Percentiles rank a stretch among this genome's conserved stretches.
These are phyloP conservation scores for Moelleriella libera DNA, from an alignment of 2,329 filamentous ascomycete species.

Conservation along the genomic window DNA sequence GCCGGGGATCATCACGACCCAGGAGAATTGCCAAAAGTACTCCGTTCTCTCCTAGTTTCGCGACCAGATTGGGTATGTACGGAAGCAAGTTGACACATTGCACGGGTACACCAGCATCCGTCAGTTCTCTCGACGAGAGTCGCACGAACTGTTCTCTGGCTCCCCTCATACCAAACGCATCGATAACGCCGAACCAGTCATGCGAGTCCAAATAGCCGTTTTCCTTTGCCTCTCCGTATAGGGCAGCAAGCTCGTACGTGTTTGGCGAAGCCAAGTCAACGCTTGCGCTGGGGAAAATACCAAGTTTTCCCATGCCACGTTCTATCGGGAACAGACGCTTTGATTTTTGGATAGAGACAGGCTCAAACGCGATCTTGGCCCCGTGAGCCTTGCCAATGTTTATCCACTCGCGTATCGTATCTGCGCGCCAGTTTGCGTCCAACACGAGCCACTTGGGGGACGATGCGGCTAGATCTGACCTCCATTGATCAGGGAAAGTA, in stretches of 20 bases:
- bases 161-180: constrained; percentile 63
- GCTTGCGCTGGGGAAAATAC: constrained; percentile 45
- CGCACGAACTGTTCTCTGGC: constrained; percentile 58
- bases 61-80: constrained; percentile 72
- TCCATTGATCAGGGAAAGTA: constrained; percentile 42
- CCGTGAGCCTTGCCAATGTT: constrained; percentile 39
- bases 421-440: constrained; percentile 72
- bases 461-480: constrained; percentile 37
- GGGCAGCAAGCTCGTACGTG: constrained; percentile 61
- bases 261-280: constrained; percentile 75
- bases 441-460: constrained; percentile 67
- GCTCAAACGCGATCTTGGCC: constrained; percentile 65
- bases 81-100: constrained; percentile 75
- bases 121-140: constrained; percentile 52
- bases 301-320: constrained; percentile 22
- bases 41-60: constrained; percentile 66
- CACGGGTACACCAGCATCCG: constrained; percentile 70
- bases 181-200: constrained; percentile 68
- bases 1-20: constrained; percentile 47
- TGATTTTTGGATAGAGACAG: constrained; percentile 74
- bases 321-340: constrained; percentile 46
- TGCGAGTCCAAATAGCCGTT: constrained; percentile 53
- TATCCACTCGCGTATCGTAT: constrained; percentile 55
- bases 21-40: constrained; percentile 66
- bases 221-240: constrained; percentile 57